phyloP scores from a whole-genome alignment of 139 green algal genomes.

The Zygnema circumcarinatum region DNA sequence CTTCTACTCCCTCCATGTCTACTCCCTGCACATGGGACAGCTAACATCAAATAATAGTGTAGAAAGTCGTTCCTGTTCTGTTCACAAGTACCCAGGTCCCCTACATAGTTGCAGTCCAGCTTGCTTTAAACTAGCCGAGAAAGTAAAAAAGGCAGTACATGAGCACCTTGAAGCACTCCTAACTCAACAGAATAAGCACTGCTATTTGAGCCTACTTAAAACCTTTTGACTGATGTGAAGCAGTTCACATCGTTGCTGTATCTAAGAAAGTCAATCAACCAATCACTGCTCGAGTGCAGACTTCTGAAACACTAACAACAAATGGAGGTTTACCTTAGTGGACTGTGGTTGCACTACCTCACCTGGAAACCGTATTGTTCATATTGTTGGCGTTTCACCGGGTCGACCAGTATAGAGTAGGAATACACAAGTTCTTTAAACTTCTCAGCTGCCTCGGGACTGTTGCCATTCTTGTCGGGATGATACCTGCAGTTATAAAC shows the following conservation, averaged over 20 bases:
- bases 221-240: no score
- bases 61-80: neutral
- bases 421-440: conserved; percentile 70
- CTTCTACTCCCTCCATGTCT: conserved; percentile 53
- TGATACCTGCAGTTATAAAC: conserved; percentile 44
- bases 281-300: no score
- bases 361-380: conserved; percentile 69
- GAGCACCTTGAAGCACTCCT: no score
- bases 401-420: conserved; percentile 74
- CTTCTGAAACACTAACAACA: neutral
- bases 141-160: no score
- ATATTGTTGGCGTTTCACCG: conserved; percentile 71
- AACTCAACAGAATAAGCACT: no score
- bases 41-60: neutral
- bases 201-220: no score
- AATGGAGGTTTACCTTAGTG: neutral
- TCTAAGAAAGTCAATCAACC: no score
- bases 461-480: conserved; percentile 63
- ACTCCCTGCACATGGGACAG: conserved; percentile 39
- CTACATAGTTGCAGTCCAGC: no score
- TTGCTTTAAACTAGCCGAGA: no score
- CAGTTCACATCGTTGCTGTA: no score
- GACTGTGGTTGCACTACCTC: neutral
- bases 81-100: neutral
- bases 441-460: conserved; percentile 53